Evolutionary conservation across 2,329 filamentous ascomycete genomes (phyloP).

Genomic region (Epichloe sp.): DNA sequence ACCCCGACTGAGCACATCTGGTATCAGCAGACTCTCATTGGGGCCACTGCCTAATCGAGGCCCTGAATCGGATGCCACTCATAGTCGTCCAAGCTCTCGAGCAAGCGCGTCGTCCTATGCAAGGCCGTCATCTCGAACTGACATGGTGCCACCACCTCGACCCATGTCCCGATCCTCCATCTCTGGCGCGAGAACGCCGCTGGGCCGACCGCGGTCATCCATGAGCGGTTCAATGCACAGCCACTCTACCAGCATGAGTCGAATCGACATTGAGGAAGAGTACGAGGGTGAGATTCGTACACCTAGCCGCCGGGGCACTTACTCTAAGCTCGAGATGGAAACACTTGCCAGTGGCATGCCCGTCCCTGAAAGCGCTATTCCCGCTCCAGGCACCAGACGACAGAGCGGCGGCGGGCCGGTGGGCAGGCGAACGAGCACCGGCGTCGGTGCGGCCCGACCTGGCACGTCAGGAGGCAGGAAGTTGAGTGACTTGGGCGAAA

Average conservation of each 20-base stretch:
- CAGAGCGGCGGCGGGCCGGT: slow-evolving; percentile 31
- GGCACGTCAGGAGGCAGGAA: slow-evolving; percentile 24
- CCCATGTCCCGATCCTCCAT: slow-evolving; percentile 54
- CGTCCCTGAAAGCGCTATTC: slow-evolving; percentile 30
- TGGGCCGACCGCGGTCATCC: slow-evolving; percentile 59
- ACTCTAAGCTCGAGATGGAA: slow-evolving; percentile 34
- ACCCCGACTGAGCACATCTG: slow-evolving; percentile 46
- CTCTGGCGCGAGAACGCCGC: slow-evolving; percentile 46
- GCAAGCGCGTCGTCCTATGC: slow-evolving; percentile 47
- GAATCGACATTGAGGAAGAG: slow-evolving; percentile 33
- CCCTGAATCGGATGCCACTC: slow-evolving; percentile 32
- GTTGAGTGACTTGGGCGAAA: slow-evolving; percentile 40
- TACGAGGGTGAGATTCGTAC: slow-evolving; percentile 31
- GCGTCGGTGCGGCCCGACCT: slow-evolving; percentile 18
- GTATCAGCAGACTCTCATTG: slow-evolving; percentile 50
- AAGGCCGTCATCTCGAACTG: slow-evolving; percentile 39
- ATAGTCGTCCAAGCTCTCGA: slow-evolving; percentile 59
- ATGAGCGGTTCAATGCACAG: slow-evolving; percentile 50
- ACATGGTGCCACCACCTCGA: slow-evolving; percentile 40
- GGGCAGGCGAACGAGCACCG: slow-evolving; percentile 29
- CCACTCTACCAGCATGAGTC: slow-evolving; percentile 44
- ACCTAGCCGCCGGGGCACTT: slow-evolving; percentile 43
- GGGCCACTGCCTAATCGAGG: slow-evolving; percentile 46
- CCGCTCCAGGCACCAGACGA: slow-evolving; percentile 29
- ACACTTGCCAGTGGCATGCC: slow-evolving; percentile 26